A percentile compares a stretch with the other conserved stretches of the same genome.
phyloP scores from a whole-genome alignment of 805 yeast species.

The Ogataea methylovora region DNA sequence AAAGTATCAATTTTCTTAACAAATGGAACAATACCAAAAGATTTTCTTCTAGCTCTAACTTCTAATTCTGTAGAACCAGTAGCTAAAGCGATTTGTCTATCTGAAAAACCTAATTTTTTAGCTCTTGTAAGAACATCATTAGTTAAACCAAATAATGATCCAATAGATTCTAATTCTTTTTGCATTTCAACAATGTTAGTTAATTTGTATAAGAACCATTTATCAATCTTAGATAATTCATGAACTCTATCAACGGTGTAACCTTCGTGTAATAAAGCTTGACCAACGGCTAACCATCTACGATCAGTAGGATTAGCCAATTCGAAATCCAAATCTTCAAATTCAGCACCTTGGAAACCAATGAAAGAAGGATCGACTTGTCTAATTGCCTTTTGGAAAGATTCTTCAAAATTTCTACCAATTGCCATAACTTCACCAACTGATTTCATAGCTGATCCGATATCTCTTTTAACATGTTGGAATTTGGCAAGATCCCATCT shows the following conservation, averaged over 20 bases:
- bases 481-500: conserved; percentile 97
- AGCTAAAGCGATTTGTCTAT: conserved; percentile 80
- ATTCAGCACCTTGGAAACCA: conserved; percentile 85
- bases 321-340: conserved; percentile 69
- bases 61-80: conserved; percentile 69
- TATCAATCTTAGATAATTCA: conserved; percentile 86
- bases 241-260: conserved; percentile 90
- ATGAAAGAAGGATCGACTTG: conserved; percentile 87
- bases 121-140: conserved; percentile 69
- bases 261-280: conserved; percentile 86
- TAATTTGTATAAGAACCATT: conserved; percentile 91
- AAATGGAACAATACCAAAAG: conserved; percentile 77
- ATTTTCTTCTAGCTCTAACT: conserved; percentile 76
- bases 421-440: conserved; percentile 99
- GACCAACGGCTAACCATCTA: conserved; percentile 97
- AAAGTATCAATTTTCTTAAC: conserved; percentile 96
- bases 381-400: conserved; percentile 95
- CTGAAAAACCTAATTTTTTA: conserved; percentile 92
- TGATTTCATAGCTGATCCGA: conserved; percentile 96
- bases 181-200: conserved; percentile 90
- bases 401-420: conserved; percentile 96
- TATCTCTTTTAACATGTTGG: conserved; percentile 88
- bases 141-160: conserved; percentile 51
- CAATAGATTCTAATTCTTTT: conserved; percentile 63
- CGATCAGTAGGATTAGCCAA: conserved; percentile 88